phyloP scores from a whole-genome alignment of 371 early-diverging fungal species.

The Lichtheimia hyalospora region DNA sequence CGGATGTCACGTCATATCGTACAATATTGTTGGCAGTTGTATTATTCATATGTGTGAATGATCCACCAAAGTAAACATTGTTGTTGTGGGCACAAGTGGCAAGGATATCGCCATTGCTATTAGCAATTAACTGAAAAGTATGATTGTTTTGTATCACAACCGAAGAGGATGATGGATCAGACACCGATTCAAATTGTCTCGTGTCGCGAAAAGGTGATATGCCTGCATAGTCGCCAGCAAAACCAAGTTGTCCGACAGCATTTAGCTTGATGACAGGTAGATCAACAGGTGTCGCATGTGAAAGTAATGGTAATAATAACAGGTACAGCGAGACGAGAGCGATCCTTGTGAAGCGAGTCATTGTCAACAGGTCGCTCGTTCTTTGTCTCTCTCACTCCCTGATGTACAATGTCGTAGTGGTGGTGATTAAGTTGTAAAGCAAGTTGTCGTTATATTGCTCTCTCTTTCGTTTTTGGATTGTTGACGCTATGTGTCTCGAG shows the following conservation, averaged over 20 bases:
- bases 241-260: constrained; percentile 31
- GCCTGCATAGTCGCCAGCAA: constrained; percentile 41
- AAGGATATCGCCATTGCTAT: constrained; percentile 11
- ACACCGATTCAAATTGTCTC: constrained; percentile 22
- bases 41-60: constrained; percentile 35
- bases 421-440: neutral
- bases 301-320: neutral
- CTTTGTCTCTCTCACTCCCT: neutral
- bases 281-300: constrained; percentile 1
- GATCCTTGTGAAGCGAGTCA: neutral
- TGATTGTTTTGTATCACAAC: constrained; percentile 19
- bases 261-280: constrained; percentile 14
- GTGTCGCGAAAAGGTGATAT: constrained; percentile 25
- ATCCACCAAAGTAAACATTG: constrained; percentile 45
- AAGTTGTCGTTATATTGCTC: no score
- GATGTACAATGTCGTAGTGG: neutral
- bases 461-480: no score
- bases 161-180: constrained; percentile 5
- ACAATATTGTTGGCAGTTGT: constrained; percentile 40
- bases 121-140: constrained; percentile 19
- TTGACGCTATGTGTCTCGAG: neutral
- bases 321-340: neutral
- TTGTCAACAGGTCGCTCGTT: neutral
- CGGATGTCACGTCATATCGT: constrained; percentile 44
- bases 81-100: constrained; percentile 9